Evolutionary conservation across 2,329 filamentous ascomycete genomes (phyloP), one percentile per base, ranked within the genome.

Genomic region (Colletotrichum cuscutae): DNA sequence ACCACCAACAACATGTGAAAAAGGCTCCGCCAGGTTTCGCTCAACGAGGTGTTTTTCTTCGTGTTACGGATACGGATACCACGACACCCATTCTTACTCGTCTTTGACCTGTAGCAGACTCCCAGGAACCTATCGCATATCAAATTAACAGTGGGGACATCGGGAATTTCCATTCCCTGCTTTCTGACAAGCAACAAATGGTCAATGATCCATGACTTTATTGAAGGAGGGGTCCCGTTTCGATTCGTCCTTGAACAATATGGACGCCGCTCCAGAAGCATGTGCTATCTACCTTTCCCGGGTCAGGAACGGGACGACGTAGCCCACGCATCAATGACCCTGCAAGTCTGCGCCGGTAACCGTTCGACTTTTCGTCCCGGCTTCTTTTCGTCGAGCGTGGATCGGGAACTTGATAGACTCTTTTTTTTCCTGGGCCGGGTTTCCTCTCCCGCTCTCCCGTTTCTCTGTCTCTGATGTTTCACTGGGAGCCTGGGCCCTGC

Each of bases 371-470:
- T 49, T 52, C 28, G 22, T 63, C 35, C 71, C 71, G 71, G n/a
- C 63, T 73, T 72, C 68, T 73, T 73, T 73, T 73, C 71, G 71
- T 73, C 28, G 24, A 57, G 24, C 52, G 68, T 72, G 62, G 68
- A 73, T 57, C 52, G 46, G 60, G 19, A 57, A 42, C 32, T 61
- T 65, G 35, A 28, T 56, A 35, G 15, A 49, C 42, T 46, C 42
- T 46, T 46, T 46, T 37, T 46, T 49, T 42, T 49, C 8, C 19
- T 49, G 42, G 32, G 56, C 35, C 35, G 49, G 66, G 12, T 22
- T 70, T 22, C 71, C 61, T 37, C 64, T 57, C 32, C 57, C 32
- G 22, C 30, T 26, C 12, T 56, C 52, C 35, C 22, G 30, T 19
- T 42, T 19, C 22, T n/a, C 5, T 42, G 24, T 32, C 35, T 63